Evolutionary conservation across 495 filamentous ascomycete species (phyloP).

Genomic region (Aspergillus nanangensis): DNA sequence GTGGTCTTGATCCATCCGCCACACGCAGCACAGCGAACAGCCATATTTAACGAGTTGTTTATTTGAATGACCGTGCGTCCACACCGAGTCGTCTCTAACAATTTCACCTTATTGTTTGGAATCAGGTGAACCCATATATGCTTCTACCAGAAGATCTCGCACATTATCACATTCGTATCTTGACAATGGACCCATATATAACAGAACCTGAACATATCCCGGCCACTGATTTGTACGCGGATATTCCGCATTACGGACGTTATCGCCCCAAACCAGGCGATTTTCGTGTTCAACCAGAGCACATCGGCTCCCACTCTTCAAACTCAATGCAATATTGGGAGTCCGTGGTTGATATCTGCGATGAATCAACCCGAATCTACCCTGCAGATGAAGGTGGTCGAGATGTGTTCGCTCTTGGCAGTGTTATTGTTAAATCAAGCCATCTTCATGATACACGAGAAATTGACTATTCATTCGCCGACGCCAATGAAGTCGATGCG

Average conservation of each 20-base stretch:
- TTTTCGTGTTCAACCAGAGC: slow-evolving; percentile 25
- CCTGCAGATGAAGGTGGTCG: slow-evolving; percentile 30
- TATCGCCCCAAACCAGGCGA: slow-evolving; percentile 28
- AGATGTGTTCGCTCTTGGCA: slow-evolving; percentile 44
- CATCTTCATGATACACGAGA: slow-evolving; percentile 25
- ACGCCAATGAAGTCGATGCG: slow-evolving; percentile 38
- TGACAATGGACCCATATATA: slow-evolving; percentile 27
- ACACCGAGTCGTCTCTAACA: no score
- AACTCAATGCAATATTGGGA: slow-evolving; percentile 35
- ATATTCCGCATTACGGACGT: slow-evolving; percentile 33
- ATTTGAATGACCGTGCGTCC: no score
- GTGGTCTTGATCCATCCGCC: no score
- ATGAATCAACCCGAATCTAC: slow-evolving; percentile 27
- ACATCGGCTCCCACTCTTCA: slow-evolving; percentile 25
- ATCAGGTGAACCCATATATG: no score
- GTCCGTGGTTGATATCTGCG: slow-evolving; percentile 29
- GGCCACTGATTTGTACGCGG: slow-evolving; percentile 25
- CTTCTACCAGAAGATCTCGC: neutral
- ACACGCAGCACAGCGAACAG: no score
- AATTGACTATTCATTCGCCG: slow-evolving; percentile 33
- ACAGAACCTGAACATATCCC: slow-evolving; percentile 31
- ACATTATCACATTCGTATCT: slow-evolving; percentile 1
- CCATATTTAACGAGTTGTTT: no score
- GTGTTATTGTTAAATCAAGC: slow-evolving; percentile 42
- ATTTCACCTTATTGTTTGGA: no score